Evolutionary conservation across 352 stramenopile genomes (phyloP).

Genomic region (Sclerospora graminicola): DNA sequence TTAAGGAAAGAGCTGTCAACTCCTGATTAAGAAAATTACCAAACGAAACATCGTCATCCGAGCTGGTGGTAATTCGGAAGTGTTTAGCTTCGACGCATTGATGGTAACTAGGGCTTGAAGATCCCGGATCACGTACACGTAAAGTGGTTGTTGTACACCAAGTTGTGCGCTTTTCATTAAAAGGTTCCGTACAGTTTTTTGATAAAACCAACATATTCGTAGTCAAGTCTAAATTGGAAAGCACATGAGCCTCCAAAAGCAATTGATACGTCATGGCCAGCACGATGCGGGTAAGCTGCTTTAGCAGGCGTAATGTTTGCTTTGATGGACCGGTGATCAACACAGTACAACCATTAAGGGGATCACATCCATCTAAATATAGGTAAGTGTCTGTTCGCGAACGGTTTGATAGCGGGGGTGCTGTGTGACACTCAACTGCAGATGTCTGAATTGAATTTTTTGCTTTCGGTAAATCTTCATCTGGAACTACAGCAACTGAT

Average conservation of each 20-base stretch:
- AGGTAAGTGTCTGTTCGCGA: conserved; percentile 82
- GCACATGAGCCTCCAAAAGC: conserved; percentile 91
- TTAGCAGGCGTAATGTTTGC: conserved; percentile 86
- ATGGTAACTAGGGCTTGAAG: conserved; percentile 41
- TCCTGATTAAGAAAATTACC: conserved; percentile 72
- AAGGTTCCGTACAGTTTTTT: conserved; percentile 9
- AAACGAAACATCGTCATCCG: conserved; percentile 66
- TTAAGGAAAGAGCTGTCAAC: conserved; percentile 50
- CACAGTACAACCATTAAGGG: conserved; percentile 90
- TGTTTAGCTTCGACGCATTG: conserved; percentile 66
- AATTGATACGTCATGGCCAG: conserved; percentile 94
- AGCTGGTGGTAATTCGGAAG: conserved; percentile 50
- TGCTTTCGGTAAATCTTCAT: conserved; percentile 20
- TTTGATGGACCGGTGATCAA: conserved; percentile 88
- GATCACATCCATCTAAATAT: conserved; percentile 92
- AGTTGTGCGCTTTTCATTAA: conserved; percentile 26
- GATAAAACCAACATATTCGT: conserved; percentile 12
- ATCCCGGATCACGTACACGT: conserved; percentile 40
- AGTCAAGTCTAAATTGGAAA: conserved; percentile 83
- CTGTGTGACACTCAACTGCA: conserved; percentile 20
- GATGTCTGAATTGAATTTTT: conserved; percentile 24
- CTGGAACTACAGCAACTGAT: conserved; percentile 33
- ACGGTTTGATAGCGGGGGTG: conserved; percentile 15
- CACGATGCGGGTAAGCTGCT: conserved; percentile 84
- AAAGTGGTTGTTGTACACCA: conserved; percentile 73